Percentiles rank a stretch among this genome's conserved stretches.
phyloP scores from a whole-genome alignment of 495 filamentous ascomycete species.

The Aspergillus ellipticus region DNA sequence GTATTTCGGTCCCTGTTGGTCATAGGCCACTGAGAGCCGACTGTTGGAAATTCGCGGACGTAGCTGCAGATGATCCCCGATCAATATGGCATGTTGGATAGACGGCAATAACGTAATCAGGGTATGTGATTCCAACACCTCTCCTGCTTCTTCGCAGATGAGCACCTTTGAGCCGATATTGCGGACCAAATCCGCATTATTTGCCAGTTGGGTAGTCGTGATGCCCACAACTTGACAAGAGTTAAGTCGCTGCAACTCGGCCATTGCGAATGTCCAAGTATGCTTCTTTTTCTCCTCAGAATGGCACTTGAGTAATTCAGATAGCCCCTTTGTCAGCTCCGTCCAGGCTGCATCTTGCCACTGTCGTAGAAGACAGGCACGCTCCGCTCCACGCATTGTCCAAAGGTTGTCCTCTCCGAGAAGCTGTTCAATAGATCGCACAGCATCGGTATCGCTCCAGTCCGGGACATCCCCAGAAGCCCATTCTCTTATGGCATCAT shows the following conservation, averaged over 20 bases:
- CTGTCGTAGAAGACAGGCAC: slow-evolving; percentile 11
- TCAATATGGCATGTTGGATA: slow-evolving; percentile 3
- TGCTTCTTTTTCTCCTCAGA: background rate
- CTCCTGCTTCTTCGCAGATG: slow-evolving; percentile 7
- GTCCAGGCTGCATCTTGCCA: slow-evolving; percentile 2
- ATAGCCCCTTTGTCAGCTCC: background rate
- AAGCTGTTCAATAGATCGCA: slow-evolving; percentile 8
- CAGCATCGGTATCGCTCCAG: background rate
- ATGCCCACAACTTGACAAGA: slow-evolving; percentile 26
- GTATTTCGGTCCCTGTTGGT: background rate
- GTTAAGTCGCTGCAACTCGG: background rate
- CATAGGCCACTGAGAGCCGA: background rate
- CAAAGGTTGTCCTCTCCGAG: slow-evolving; percentile 3
- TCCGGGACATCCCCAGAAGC: slow-evolving; percentile 1
- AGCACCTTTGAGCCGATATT: background rate
- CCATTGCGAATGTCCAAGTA: background rate
- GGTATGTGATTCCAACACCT: slow-evolving; percentile 5
- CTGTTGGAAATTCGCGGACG: background rate
- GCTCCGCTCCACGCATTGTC: slow-evolving; percentile 18
- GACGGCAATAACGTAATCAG: slow-evolving; percentile 1
- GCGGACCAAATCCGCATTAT: slow-evolving; percentile 21
- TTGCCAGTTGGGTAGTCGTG: slow-evolving; percentile 33
- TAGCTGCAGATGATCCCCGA: slow-evolving; percentile 6
- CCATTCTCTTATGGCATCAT: slow-evolving; percentile 1
- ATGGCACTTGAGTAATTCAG: background rate